Percentiles rank a stretch among this genome's conserved stretches.
phyloP scores from a whole-genome alignment of 1,139 yeast genomes.

The Sugiyamaella castrensis region DNA sequence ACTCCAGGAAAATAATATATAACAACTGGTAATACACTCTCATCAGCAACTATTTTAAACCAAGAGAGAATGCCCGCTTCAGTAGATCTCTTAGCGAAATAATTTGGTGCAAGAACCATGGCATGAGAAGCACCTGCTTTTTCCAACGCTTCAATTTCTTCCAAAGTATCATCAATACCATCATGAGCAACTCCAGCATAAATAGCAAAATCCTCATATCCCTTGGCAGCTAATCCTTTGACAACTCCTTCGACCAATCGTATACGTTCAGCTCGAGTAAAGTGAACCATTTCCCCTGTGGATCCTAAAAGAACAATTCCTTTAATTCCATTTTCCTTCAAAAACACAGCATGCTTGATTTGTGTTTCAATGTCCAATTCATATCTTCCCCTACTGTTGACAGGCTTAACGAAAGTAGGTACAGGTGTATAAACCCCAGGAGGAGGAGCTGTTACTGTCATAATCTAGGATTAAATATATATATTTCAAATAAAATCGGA shows the following conservation, averaged over 20 bases:
- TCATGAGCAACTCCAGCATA: conserved; percentile 48
- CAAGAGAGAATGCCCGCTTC: conserved; percentile 47
- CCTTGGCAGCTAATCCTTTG: conserved; percentile 39
- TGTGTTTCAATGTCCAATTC: conserved; percentile 46
- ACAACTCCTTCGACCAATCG: conserved; percentile 38
- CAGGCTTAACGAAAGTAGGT: conserved; percentile 49
- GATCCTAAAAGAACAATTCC: conserved; percentile 53
- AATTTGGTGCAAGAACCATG: conserved; percentile 48
- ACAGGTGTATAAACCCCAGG: conserved; percentile 49
- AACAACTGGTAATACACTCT: conserved; percentile 45
- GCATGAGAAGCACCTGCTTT: conserved; percentile 47
- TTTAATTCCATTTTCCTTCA: conserved; percentile 44
- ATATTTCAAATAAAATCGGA: conserved; percentile 32
- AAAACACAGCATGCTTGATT: conserved; percentile 42
- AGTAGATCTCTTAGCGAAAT: conserved; percentile 44
- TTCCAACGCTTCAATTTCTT: conserved; percentile 39
- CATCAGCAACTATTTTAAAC: conserved; percentile 46
- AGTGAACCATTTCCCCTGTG: conserved; percentile 49
- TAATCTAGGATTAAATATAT: conserved; percentile 3
- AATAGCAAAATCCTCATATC: conserved; percentile 38
- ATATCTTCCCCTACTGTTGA: conserved; percentile 33
- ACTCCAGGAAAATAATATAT: conserved; percentile 54
- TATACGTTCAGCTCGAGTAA: conserved; percentile 45
- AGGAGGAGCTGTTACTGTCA: conserved; percentile 21
- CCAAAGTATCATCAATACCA: conserved; percentile 43